These are phyloP conservation scores for Suillus fuscotomentosus DNA, from an alignment of 768 basidiomycete genomes.

Conservation along the genomic window DNA sequence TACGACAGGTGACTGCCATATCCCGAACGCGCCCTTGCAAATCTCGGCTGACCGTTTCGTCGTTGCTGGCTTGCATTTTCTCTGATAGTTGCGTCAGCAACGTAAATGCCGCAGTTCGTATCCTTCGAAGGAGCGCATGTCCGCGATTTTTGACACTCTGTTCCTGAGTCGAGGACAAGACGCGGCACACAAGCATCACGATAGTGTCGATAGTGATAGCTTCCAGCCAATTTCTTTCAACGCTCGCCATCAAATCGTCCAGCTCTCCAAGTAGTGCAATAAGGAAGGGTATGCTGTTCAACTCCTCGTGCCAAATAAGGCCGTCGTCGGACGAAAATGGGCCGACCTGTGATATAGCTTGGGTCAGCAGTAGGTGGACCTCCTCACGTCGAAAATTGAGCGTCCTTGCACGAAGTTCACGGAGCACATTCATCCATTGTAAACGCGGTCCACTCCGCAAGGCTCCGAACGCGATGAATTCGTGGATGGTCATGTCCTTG, in stretches of 20 bases:
- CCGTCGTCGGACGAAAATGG: slow-evolving; percentile 13
- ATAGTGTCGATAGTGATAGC: slow-evolving; percentile 30
- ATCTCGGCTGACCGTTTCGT: slow-evolving; percentile 11
- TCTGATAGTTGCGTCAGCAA: slow-evolving; percentile 38
- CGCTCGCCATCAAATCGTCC: slow-evolving; percentile 30
- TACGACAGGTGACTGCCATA: slow-evolving; percentile 38
- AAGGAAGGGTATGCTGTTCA: slow-evolving; percentile 34
- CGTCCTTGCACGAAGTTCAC: slow-evolving; percentile 39
- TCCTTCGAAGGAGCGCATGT: slow-evolving; percentile 27
- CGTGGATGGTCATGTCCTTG: slow-evolving; percentile 40
- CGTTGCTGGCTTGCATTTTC: slow-evolving; percentile 16
- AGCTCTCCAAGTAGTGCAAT: slow-evolving; percentile 35
- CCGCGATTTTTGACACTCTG: slow-evolving; percentile 14
- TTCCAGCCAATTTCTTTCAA: slow-evolving; percentile 44
- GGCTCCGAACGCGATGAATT: slow-evolving; percentile 43
- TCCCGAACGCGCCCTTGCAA: slow-evolving; percentile 29
- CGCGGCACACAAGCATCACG: slow-evolving; percentile 33
- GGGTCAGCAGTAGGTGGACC: slow-evolving; percentile 42
- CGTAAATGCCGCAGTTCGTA: slow-evolving; percentile 29
- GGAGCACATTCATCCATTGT: slow-evolving; percentile 51
- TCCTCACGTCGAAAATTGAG: slow-evolving; percentile 39
- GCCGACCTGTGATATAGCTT: slow-evolving; percentile 45
- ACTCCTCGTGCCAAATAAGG: slow-evolving; percentile 41
- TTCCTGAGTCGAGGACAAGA: slow-evolving; percentile 28
- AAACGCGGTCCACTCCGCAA: slow-evolving; percentile 43